Conservation (phyloP, 2,329 filamentous ascomycete species). For the Aspergillus sclerotialis region DNA sequence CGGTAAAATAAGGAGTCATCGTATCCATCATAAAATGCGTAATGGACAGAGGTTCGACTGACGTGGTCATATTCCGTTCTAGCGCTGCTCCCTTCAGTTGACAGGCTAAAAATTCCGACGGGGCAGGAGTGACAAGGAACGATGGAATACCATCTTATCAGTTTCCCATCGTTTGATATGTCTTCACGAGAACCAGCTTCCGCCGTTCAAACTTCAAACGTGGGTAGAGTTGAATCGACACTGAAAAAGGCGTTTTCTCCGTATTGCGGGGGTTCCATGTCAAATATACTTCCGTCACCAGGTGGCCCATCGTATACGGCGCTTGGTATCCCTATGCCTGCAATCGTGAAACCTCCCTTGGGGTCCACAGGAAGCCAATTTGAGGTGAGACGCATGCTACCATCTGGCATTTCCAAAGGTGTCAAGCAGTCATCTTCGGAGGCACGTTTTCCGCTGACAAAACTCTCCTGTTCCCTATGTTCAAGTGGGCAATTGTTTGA, state of each 20-base stretch:
- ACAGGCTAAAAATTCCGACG: too few relatives aligned
- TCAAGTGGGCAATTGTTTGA: too few relatives aligned
- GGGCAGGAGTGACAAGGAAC: too few relatives aligned
- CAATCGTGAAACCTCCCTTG: conserved; percentile 22
- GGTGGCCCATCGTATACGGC: conserved; percentile 1
- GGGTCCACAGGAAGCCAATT: conserved; percentile 28
- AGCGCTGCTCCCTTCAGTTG: too few relatives aligned
- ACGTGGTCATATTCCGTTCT: too few relatives aligned
- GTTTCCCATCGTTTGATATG: too few relatives aligned
- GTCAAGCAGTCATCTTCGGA: conserved; percentile 10
- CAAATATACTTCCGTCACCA: not conserved
- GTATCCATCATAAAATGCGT: too few relatives aligned
- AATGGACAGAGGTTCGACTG: too few relatives aligned
- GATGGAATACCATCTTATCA: too few relatives aligned
- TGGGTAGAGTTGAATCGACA: conserved; percentile 1
- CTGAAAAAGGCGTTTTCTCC: conserved; percentile 10
- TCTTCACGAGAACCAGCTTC: too few relatives aligned
- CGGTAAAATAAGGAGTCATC: too few relatives aligned
- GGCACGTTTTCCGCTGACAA: not conserved
- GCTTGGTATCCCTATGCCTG: not conserved
- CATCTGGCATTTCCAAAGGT: conserved; percentile 27
- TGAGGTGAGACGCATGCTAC: conserved; percentile 20
- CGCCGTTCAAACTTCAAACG: not conserved
- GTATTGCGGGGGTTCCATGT: not conserved
- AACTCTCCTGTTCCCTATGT: too few relatives aligned